Base-by-base conservation (phyloP, 2,329 filamentous ascomycete genomes). In the Akanthomyces dipterigenus region DNA sequence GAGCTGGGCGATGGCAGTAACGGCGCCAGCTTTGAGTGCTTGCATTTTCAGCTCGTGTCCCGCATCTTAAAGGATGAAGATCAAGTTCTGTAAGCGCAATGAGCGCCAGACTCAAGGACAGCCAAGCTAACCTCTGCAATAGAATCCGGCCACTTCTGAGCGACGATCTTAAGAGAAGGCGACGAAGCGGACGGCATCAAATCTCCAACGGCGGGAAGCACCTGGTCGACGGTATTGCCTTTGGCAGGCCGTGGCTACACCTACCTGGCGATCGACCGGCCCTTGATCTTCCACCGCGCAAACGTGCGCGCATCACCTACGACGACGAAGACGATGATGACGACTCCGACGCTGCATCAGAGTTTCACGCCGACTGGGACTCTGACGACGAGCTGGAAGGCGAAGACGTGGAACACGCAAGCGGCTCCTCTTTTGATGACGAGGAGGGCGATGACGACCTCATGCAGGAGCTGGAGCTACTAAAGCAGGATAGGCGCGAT, bases 141-240 rank as follows among this genome's bases (percentile, higher is more conserved):
- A 93, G 89, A 55, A 92, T 97, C 65, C 88, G 91, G 55, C 87
- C 91, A 12, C 82, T 97, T 42, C 81, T 88, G 60, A 86, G 84
- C 26, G 83, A 87, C 48, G 93, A 98, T 71, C 75, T 95, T 9
- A 85, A 86, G 68, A 82, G 86, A 53, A 82, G 92, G 66, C 84
- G 85, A 59, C 76, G 96, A 12, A 87, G 85, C 62, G 93, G 93
- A 28, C 85, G 93, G 53, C 80, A 89, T 65, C 93, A 97, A 72
- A 96, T 97, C 58, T 86, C 89, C 0, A 69, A 77, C 2, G 89
- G 91, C 71, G 93, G 93, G 4, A 88, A 82, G 66, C 92, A 93
- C 70, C 80, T 97, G 6, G 82, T 95, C 12, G 93, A 98, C 71
- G 93, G 93, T 3, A 79, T 96, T 22, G 84, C 91, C 0, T 96